Conservation (phyloP, 2,329 filamentous ascomycete genomes). For the Colletotrichum liaoningense region DNA sequence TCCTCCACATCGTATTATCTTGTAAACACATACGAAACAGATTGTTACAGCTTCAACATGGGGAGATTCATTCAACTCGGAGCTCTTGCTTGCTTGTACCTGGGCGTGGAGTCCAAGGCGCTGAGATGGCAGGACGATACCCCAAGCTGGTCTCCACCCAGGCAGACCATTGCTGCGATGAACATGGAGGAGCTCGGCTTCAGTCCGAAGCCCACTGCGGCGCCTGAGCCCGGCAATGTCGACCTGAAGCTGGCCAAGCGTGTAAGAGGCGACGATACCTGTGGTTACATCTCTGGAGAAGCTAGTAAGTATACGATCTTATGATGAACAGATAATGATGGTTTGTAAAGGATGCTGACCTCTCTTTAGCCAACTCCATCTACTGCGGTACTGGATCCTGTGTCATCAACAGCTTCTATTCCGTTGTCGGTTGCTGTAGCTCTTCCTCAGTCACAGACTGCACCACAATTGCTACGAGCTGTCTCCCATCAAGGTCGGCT, state of each 20-base stretch:
- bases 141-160: slow-evolving; percentile 40
- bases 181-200: slow-evolving; percentile 36
- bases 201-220: slow-evolving; percentile 35
- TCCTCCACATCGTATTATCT: not conserved
- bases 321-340: slow-evolving; percentile 6
- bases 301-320: slow-evolving; percentile 34
- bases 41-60: slow-evolving; percentile 34
- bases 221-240: slow-evolving; percentile 33
- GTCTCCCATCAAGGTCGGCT: slow-evolving; percentile 41
- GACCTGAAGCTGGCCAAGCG: slow-evolving; percentile 39
- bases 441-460: slow-evolving; percentile 38
- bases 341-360: slow-evolving; percentile 16
- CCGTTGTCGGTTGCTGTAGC: slow-evolving; percentile 46
- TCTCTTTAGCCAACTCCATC: slow-evolving; percentile 37
- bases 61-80: slow-evolving; percentile 37
- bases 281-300: slow-evolving; percentile 45
- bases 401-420: slow-evolving; percentile 43
- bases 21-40: not conserved
- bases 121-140: slow-evolving; percentile 41
- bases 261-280: slow-evolving; percentile 43
- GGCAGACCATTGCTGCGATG: slow-evolving; percentile 41
- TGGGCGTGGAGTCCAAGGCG: slow-evolving; percentile 38
- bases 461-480: slow-evolving; percentile 39
- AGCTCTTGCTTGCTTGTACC: slow-evolving; percentile 38
- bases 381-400: slow-evolving; percentile 44